phyloP scores from a whole-genome alignment of 2,329 filamentous ascomycete species.

The Teratosphaeria viscida region DNA sequence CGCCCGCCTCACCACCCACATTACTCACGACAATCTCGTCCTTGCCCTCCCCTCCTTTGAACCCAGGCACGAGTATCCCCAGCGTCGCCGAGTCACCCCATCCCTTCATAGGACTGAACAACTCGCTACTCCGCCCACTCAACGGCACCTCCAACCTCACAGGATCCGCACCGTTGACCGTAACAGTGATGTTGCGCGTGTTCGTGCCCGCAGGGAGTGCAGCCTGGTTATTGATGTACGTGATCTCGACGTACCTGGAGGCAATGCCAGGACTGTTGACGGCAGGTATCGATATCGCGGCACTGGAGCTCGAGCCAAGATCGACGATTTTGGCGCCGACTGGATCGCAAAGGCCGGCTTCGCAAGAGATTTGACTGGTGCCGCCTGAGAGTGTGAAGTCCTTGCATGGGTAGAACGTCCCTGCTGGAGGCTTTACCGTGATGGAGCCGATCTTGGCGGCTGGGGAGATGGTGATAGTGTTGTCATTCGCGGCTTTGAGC shows the following conservation, averaged over 20 bases:
- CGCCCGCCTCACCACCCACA: slow-evolving; percentile 8
- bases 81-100: slow-evolving; percentile 42
- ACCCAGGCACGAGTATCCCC: slow-evolving; percentile 37
- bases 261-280: not conserved
- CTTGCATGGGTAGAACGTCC: slow-evolving; percentile 33
- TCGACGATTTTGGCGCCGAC: slow-evolving; percentile 34
- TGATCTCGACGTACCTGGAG: slow-evolving; percentile 35
- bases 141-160: slow-evolving; percentile 43
- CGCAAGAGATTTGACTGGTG: slow-evolving; percentile 28
- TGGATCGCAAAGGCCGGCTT: slow-evolving; percentile 32
- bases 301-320: slow-evolving; percentile 23
- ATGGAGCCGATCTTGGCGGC: slow-evolving; percentile 12
- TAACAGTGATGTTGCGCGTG: slow-evolving; percentile 40
- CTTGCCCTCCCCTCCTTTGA: slow-evolving; percentile 25
- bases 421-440: slow-evolving; percentile 11
- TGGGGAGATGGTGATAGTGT: slow-evolving; percentile 18
- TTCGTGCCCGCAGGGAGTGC: slow-evolving; percentile 33
- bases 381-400: slow-evolving; percentile 29
- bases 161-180: slow-evolving; percentile 33
- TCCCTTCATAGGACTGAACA: slow-evolving; percentile 34
- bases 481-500: slow-evolving; percentile 16
- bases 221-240: slow-evolving; percentile 47
- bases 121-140: slow-evolving; percentile 26
- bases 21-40: slow-evolving; percentile 30
- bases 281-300: slow-evolving; percentile 27